Conservation (phyloP, 1,139 yeast species). For the Debaryomyces robertsiae region DNA sequence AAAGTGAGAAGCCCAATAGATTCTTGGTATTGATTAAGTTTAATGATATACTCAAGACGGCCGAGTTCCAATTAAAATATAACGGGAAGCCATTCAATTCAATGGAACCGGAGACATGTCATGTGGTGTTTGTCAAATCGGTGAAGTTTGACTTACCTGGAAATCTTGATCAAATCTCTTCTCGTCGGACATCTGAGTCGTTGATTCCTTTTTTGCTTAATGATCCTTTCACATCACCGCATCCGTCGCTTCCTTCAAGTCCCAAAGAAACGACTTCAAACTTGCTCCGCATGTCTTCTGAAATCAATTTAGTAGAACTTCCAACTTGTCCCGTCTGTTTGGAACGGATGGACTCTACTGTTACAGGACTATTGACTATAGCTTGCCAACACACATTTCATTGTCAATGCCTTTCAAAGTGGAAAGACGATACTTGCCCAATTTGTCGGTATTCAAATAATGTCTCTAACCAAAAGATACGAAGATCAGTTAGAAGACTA, state of each 20-base stretch:
- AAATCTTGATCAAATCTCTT: conserved; percentile 9
- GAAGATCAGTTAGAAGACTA: conserved; percentile 37
- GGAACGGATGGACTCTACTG: conserved; percentile 81
- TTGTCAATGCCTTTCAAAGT: conserved; percentile 82
- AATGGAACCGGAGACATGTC: conserved; percentile 89
- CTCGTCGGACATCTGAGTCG: conserved; percentile 25
- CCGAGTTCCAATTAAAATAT: conserved; percentile 61
- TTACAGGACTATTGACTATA: conserved; percentile 82
- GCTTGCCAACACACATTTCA: conserved; percentile 95
- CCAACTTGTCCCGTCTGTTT: conserved; percentile 95
- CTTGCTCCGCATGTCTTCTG: conserved; percentile 14
- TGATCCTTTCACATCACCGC: conserved; percentile 67
- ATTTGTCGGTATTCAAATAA: conserved; percentile 79
- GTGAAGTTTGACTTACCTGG: conserved; percentile 41
- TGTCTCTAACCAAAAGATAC: conserved; percentile 37
- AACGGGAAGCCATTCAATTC: conserved; percentile 81
- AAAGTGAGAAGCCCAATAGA: conserved; percentile 68
- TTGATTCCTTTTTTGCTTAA: conserved; percentile 66
- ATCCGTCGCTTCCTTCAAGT: conserved; percentile 5
- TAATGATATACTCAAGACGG: conserved; percentile 55
- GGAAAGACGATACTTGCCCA: conserved; percentile 93
- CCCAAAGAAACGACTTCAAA: conserved; percentile 4
- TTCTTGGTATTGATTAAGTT: conserved; percentile 81
- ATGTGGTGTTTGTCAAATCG: conserved; percentile 69
- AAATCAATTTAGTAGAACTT: conserved; percentile 52